These are phyloP conservation scores for Diaporthe citriasiana DNA, from an alignment of 2,329 filamentous ascomycete species.

Conservation along the genomic window DNA sequence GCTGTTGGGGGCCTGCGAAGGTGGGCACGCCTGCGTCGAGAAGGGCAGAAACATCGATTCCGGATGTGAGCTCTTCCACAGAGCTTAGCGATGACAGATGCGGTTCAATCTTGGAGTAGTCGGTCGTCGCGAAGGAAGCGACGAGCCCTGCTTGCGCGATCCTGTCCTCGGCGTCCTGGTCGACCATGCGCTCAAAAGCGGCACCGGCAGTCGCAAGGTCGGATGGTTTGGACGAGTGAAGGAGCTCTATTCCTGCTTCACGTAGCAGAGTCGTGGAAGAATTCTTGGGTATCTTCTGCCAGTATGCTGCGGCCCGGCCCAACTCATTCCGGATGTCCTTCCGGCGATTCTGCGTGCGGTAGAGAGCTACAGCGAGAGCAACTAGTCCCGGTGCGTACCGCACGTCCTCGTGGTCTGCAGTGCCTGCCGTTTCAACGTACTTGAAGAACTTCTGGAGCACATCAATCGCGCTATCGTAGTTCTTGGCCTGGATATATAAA, in stretches of 20 bases:
- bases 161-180: slow-evolving; percentile 75
- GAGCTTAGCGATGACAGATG: slow-evolving; percentile 72
- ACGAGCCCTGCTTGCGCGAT: slow-evolving; percentile 86
- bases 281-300: slow-evolving; percentile 64
- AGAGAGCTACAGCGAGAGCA: slow-evolving; percentile 83
- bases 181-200: slow-evolving; percentile 82
- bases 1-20: slow-evolving; percentile 58
- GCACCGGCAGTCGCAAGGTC: slow-evolving; percentile 80
- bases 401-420: slow-evolving; percentile 72
- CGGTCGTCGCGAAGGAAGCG: slow-evolving; percentile 79
- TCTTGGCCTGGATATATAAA: slow-evolving; percentile 80
- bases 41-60: slow-evolving; percentile 73
- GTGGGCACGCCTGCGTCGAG: slow-evolving; percentile 75
- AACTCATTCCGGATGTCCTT: slow-evolving; percentile 80
- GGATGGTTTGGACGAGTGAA: slow-evolving; percentile 78
- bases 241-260: slow-evolving; percentile 85
- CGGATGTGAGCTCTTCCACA: slow-evolving; percentile 71
- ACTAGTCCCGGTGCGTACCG: slow-evolving; percentile 89
- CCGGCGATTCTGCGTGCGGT: slow-evolving; percentile 81
- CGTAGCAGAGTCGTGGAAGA: slow-evolving; percentile 71
- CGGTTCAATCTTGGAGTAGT: slow-evolving; percentile 68
- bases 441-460: slow-evolving; percentile 82
- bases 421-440: slow-evolving; percentile 74
- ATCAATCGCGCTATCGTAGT: slow-evolving; percentile 80
- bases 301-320: slow-evolving; percentile 84